Percentiles rank a stretch among this genome's conserved stretches.
These are phyloP conservation scores for Fusarium sp. DNA, from an alignment of 2,329 filamentous ascomycete genomes.

Conservation along the genomic window DNA sequence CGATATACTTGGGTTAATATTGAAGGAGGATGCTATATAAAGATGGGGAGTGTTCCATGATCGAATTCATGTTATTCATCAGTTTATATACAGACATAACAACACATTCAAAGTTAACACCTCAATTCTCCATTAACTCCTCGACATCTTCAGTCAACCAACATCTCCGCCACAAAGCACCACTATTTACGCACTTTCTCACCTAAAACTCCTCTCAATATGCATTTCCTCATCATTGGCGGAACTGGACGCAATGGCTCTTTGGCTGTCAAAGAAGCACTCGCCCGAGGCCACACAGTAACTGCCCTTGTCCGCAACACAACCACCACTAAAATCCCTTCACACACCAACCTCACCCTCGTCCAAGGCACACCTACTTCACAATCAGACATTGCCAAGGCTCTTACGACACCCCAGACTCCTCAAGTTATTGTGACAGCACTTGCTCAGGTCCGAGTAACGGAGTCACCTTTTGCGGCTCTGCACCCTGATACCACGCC, in stretches of 20 bases:
- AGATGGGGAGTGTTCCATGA: background rate
- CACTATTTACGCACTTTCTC: background rate
- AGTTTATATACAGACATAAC: background rate
- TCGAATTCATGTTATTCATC: rapidly evolving
- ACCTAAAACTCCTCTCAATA: background rate
- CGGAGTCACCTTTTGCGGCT: conserved; percentile 23
- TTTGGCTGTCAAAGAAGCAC: conserved; percentile 21
- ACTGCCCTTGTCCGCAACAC: conserved; percentile 26
- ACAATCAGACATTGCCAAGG: conserved; percentile 6
- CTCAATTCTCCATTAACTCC: too few species aligned
- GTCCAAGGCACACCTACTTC: conserved; percentile 27
- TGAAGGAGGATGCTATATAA: conserved; percentile 17
- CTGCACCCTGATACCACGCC: conserved; percentile 23
- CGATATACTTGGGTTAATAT: rapidly evolving
- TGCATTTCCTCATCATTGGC: conserved; percentile 32
- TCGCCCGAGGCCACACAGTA: conserved; percentile 19
- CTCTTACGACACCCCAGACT: background rate
- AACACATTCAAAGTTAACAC: too few species aligned
- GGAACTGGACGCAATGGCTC: conserved; percentile 39
- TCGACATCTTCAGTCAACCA: background rate
- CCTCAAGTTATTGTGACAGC: conserved; percentile 18
- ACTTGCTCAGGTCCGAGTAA: conserved; percentile 16
- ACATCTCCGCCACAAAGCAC: background rate
- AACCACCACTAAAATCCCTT: background rate
- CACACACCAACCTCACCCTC: conserved; percentile 20